phyloP scores from a whole-genome alignment of 139 green algal genomes.

The Nannochloris sp. region DNA sequence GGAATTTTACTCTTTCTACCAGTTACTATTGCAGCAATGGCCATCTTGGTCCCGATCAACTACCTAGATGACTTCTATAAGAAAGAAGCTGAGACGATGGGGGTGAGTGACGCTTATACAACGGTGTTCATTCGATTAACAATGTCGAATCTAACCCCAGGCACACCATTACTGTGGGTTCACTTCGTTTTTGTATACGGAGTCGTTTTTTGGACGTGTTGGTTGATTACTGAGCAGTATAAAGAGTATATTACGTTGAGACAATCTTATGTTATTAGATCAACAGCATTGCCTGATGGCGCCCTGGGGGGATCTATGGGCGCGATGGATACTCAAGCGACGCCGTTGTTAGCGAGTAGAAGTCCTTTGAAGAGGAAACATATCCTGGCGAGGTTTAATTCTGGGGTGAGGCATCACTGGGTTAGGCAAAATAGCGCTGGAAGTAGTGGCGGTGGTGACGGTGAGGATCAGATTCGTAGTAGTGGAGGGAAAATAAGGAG shows the following conservation, averaged over 20 bases:
- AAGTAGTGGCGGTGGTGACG: neutral
- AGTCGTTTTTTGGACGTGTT: slow-evolving; percentile 17
- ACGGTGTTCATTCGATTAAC: slow-evolving; percentile 29
- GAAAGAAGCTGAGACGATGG: neutral
- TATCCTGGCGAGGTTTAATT: neutral
- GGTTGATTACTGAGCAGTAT: slow-evolving; percentile 28
- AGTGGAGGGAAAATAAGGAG: neutral
- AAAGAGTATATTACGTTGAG: slow-evolving; percentile 35
- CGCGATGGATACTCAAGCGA: neutral
- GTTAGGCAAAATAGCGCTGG: no score
- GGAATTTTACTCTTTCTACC: slow-evolving; percentile 35
- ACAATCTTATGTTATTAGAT: slow-evolving; percentile 25
- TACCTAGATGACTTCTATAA: slow-evolving; percentile 7
- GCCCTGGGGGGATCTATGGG: neutral
- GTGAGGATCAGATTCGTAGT: neutral
- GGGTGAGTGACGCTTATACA: slow-evolving; percentile 3
- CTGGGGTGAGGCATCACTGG: neutral
- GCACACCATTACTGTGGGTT: slow-evolving; percentile 15
- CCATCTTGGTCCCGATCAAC: slow-evolving; percentile 26
- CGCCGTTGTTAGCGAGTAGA: neutral
- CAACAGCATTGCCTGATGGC: neutral
- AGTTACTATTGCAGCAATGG: slow-evolving; percentile 25
- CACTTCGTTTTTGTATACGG: slow-evolving; percentile 29
- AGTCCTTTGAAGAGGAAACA: neutral
- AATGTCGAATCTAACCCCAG: slow-evolving; percentile 26